Percentiles rank a stretch among this genome's conserved stretches.
Conservation (phyloP, 2,329 filamentous ascomycete genomes). For the Nemania abortiva region DNA sequence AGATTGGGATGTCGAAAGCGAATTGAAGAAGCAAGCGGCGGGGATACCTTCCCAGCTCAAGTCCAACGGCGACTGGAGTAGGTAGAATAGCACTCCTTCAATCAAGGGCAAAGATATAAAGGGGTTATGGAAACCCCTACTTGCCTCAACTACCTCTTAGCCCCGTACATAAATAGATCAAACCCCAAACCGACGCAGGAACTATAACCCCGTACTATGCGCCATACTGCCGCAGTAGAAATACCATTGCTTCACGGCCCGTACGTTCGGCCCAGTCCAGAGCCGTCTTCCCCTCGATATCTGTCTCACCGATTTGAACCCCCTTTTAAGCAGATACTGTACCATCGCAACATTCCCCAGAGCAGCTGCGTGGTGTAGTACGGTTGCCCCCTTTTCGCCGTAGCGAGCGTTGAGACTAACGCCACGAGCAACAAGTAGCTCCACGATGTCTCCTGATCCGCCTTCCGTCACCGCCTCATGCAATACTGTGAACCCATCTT, state of each 20-base stretch:
- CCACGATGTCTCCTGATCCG: background rate
- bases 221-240: background rate
- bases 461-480: background rate
- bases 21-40: conserved; percentile 39
- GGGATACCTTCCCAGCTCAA: conserved; percentile 31
- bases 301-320: background rate
- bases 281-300: conserved; percentile 1
- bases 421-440: background rate
- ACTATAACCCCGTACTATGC: no score
- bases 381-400: background rate
- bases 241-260: background rate
- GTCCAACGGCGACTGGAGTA: conserved; percentile 41
- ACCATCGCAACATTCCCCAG: background rate
- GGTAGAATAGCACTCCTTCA: conserved; percentile 9
- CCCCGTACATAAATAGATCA: no score
- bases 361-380: background rate
- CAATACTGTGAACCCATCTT: background rate
- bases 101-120: no score
- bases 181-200: no score
- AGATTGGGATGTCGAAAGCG: conserved; percentile 48
- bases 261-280: background rate
- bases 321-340: background rate
- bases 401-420: background rate
- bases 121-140: no score
- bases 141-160: no score